These are phyloP conservation scores for Metahyphopichia silvanorum DNA, from an alignment of 805 yeast genomes.

Conservation along the genomic window DNA sequence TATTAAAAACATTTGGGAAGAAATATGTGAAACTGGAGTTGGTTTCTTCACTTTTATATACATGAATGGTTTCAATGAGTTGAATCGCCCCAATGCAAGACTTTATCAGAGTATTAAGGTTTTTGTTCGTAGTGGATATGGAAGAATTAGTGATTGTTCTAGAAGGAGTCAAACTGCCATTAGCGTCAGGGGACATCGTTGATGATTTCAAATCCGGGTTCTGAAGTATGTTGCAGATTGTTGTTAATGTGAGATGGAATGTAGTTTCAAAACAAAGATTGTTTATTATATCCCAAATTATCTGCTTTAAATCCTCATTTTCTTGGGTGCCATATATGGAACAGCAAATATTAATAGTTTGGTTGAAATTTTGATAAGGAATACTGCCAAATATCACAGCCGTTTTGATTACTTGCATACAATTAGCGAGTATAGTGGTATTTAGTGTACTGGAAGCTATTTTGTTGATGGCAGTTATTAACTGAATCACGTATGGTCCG, in stretches of 20 bases:
- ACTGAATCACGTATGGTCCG: slow-evolving; percentile 25
- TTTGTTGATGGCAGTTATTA: slow-evolving; percentile 31
- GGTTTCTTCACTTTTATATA: slow-evolving; percentile 21
- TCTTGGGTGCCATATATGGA: slow-evolving; percentile 30
- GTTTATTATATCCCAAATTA: slow-evolving; percentile 36
- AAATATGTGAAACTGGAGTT: slow-evolving; percentile 11
- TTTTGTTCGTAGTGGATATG: slow-evolving; percentile 1
- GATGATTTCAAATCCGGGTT: slow-evolving; percentile 18
- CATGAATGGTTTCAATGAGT: slow-evolving; percentile 27
- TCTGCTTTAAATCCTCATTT: slow-evolving; percentile 29
- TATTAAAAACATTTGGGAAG: slow-evolving; percentile 26
- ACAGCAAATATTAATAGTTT: slow-evolving; percentile 44
- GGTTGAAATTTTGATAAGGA: slow-evolving; percentile 37
- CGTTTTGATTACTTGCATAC: slow-evolving; percentile 41
- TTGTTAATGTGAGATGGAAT: slow-evolving; percentile 18
- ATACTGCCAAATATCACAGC: slow-evolving; percentile 44
- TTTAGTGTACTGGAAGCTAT: slow-evolving; percentile 41
- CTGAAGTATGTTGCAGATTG: slow-evolving; percentile 16
- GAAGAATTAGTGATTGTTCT: slow-evolving; percentile 1
- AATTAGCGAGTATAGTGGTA: slow-evolving; percentile 27
- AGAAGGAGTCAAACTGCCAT: background rate
- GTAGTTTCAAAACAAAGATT: slow-evolving; percentile 37
- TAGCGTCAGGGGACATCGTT: background rate
- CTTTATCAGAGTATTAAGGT: slow-evolving; percentile 12
- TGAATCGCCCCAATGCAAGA: slow-evolving; percentile 39